Percentiles rank a stretch among this genome's conserved stretches.
Evolutionary conservation across 2,329 filamentous ascomycete species (phyloP).

Genomic region (Penicillium sp.): DNA sequence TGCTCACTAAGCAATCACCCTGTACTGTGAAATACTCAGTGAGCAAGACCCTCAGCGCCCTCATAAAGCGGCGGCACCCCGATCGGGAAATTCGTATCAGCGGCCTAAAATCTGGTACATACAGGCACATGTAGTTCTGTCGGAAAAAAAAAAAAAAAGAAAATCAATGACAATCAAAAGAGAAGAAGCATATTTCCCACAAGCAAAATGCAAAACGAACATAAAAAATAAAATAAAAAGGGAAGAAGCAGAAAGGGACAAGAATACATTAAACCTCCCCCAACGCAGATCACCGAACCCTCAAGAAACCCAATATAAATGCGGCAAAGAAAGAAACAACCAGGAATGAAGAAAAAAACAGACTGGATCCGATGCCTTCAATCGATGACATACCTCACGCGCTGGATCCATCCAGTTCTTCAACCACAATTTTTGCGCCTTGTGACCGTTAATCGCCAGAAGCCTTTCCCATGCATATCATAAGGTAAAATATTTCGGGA

Average conservation of each 20-base stretch:
- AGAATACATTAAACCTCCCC: conserved; percentile 25
- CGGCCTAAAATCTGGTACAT: too few relatives aligned
- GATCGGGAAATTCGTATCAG: too few relatives aligned
- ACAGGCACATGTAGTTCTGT: too few relatives aligned
- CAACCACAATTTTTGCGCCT: conserved; percentile 36
- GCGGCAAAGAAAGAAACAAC: conserved; percentile 16
- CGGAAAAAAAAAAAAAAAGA: neutral
- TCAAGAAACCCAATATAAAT: conserved; percentile 21
- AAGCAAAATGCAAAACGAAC: conserved; percentile 14
- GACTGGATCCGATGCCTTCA: conserved; percentile 9
- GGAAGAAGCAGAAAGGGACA: conserved; percentile 18
- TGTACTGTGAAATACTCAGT: too few relatives aligned
- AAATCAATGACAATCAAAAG: conserved; percentile 11
- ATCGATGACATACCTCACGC: conserved; percentile 11
- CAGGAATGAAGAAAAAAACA: conserved; percentile 19
- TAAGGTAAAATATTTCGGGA: conserved; percentile 37
- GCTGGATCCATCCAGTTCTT: conserved; percentile 18
- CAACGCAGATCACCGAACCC: conserved; percentile 23
- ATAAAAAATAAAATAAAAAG: conserved; percentile 8
- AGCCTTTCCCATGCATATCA: conserved; percentile 43
- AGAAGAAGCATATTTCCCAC: conserved; percentile 14
- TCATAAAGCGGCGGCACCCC: too few relatives aligned
- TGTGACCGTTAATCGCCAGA: conserved; percentile 40
- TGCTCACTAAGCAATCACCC: too few relatives aligned
- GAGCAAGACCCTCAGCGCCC: too few relatives aligned